Evolutionary conservation across 305 asterid species (phyloP).

Genomic region (Fraxinus albicans): DNA sequence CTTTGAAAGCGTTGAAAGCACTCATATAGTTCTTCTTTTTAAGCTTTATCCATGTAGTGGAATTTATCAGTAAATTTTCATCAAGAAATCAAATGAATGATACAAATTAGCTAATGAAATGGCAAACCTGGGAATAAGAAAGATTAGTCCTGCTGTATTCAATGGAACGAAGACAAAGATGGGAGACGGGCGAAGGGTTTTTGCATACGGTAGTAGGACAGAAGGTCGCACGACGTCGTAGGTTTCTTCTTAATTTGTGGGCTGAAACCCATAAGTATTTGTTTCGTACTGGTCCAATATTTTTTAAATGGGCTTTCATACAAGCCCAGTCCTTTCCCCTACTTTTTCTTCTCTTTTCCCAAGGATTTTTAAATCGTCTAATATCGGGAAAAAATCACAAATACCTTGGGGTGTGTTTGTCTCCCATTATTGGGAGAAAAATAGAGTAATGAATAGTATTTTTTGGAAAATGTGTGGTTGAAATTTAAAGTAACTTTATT

Average conservation of each 20-base stretch:
- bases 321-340: neutral
- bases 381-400: neutral
- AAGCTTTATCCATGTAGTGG: conserved; percentile 19
- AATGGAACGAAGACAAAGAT: neutral
- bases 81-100: neutral
- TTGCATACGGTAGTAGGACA: neutral
- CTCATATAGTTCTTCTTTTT: conserved; percentile 49
- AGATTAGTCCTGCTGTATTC: neutral
- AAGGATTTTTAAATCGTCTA: neutral
- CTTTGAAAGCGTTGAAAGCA: conserved; percentile 79
- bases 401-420: no score
- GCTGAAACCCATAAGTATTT: neutral
- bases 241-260: neutral
- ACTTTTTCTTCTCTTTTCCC: neutral
- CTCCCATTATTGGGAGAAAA: no score
- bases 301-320: neutral
- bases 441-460: no score
- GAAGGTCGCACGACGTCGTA: conserved; percentile 14
- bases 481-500: no score
- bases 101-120: neutral
- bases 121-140: neutral
- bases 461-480: no score
- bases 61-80: neutral
- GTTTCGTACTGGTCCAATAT: no score
- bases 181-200: neutral